phyloP scores from a whole-genome alignment of 441 rosid genomes.

The Theobroma grandiflorum region DNA sequence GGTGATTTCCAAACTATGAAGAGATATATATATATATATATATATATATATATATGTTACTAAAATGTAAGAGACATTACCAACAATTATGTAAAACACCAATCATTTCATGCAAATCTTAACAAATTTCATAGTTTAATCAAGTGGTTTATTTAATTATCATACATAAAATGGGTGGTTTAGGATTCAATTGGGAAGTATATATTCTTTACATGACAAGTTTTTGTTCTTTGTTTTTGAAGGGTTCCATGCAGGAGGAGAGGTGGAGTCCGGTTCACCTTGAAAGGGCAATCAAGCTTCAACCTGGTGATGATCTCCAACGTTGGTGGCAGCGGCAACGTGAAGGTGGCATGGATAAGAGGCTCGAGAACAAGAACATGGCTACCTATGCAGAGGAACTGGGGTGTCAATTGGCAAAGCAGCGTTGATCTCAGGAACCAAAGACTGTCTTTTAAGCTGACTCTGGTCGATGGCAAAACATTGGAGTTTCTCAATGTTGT shows the following conservation, averaged over 20 bases:
- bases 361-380: constrained; percentile 62
- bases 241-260: constrained; percentile 79
- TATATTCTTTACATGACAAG: not conserved
- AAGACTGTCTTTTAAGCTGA: constrained; percentile 63
- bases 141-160: not conserved
- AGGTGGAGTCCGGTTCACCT: constrained; percentile 82
- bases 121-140: too few species aligned
- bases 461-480: constrained; percentile 60
- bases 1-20: too few species aligned
- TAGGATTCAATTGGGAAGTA: too few species aligned
- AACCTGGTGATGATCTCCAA: constrained; percentile 78
- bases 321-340: constrained; percentile 76
- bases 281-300: constrained; percentile 81
- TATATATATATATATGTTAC: too few species aligned
- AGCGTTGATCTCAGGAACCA: constrained; percentile 63
- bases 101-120: too few species aligned
- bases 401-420: constrained; percentile 90
- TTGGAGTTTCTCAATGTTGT: constrained; percentile 61
- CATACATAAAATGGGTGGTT: not conserved
- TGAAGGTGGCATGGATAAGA: constrained; percentile 69
- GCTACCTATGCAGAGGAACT: constrained; percentile 68
- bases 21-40: too few species aligned
- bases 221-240: not conserved
- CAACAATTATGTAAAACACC: too few species aligned
- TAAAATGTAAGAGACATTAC: too few species aligned